Evolutionary conservation across 176 grass and related monocot genomes (phyloP).

Genomic region (Urochloa ruziziensis): DNA sequence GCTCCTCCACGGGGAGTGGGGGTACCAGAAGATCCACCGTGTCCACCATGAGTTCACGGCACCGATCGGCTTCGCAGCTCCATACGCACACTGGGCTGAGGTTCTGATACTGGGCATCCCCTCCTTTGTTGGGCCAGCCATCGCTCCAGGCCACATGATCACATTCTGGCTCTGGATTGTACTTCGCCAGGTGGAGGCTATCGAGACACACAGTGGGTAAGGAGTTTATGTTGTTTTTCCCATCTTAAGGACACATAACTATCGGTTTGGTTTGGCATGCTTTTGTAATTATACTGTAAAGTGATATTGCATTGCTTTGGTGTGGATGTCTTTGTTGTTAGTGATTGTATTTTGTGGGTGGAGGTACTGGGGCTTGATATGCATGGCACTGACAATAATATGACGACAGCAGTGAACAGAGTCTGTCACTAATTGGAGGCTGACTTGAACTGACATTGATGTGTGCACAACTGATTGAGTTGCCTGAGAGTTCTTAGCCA

Average conservation of each 20-base stretch:
- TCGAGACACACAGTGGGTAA: constrained; percentile 91
- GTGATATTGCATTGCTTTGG: background rate
- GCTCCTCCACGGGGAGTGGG: constrained; percentile 77
- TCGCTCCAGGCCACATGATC: constrained; percentile 84
- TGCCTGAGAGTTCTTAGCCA: background rate
- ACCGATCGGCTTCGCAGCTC: constrained; percentile 78
- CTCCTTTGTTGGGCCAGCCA: constrained; percentile 61
- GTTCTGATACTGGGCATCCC: constrained; percentile 78
- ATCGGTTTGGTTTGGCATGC: background rate
- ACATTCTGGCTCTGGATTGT: constrained; percentile 86
- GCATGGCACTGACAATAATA: background rate
- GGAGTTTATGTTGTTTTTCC: constrained; percentile 7
- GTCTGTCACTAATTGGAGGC: background rate
- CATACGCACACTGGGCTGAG: constrained; percentile 88
- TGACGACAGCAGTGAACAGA: background rate
- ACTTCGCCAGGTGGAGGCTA: constrained; percentile 82
- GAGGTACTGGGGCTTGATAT: background rate
- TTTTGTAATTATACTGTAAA: background rate
- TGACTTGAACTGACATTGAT: background rate
- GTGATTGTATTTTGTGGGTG: background rate
- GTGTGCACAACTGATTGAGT: background rate
- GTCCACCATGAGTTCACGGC: constrained; percentile 92
- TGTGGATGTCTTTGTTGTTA: background rate
- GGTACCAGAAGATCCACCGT: constrained; percentile 73
- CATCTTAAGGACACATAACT: background rate